Evolutionary conservation across 2,329 filamentous ascomycete species (phyloP).

Genomic region (Gaeumannomyces tritici): DNA sequence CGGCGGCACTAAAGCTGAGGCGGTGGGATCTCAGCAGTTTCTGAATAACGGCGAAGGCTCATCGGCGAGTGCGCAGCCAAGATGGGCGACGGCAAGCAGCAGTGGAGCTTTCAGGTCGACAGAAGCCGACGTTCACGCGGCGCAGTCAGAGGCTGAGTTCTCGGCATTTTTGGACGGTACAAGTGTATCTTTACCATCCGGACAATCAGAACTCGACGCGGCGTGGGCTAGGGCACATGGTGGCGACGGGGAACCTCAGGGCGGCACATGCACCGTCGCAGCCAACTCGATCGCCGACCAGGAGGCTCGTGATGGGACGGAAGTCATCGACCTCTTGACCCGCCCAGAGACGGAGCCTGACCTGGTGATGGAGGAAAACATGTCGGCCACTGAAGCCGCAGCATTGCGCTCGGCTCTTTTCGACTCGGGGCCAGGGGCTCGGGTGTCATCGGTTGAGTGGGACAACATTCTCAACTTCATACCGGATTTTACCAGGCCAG

Average conservation of each 20-base stretch:
- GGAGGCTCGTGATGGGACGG: constrained; percentile 25
- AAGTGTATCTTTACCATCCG: constrained; percentile 11
- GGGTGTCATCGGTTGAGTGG: constrained; percentile 22
- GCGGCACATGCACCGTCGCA: neutral
- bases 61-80: constrained; percentile 7
- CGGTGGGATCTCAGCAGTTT: constrained; percentile 9
- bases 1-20: constrained; percentile 12
- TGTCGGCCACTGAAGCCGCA: constrained; percentile 14
- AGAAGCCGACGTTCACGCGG: constrained; percentile 14
- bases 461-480: constrained; percentile 40
- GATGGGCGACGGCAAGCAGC: neutral
- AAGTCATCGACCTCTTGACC: constrained; percentile 27
- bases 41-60: constrained; percentile 13
- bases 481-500: constrained; percentile 28
- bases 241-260: neutral
- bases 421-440: constrained; percentile 11
- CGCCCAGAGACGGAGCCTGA: constrained; percentile 11
- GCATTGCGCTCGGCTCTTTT: constrained; percentile 30
- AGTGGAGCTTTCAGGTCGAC: constrained; percentile 16
- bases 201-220: constrained; percentile 3
- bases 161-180: constrained; percentile 23
- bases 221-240: neutral
- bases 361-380: constrained; percentile 5
- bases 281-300: constrained; percentile 17
- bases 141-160: constrained; percentile 23